These are phyloP conservation scores for Acrocalymma vagum DNA, from an alignment of 2,329 filamentous ascomycete species.

Conservation along the genomic window DNA sequence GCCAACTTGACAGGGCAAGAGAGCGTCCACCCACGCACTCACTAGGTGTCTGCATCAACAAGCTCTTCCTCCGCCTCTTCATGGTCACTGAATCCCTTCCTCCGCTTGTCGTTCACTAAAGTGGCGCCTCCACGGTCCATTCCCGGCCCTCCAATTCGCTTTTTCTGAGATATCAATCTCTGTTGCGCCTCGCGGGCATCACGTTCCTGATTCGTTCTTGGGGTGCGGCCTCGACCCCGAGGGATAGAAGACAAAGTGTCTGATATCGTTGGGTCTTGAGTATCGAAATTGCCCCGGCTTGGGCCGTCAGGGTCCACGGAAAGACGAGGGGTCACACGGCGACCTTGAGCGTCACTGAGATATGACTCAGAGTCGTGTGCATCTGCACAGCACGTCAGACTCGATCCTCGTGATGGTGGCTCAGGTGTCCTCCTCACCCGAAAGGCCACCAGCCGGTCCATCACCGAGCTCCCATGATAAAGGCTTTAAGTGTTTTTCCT, in stretches of 20 bases:
- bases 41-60: constrained; percentile 38
- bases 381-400: constrained; percentile 38
- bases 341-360: constrained; percentile 57
- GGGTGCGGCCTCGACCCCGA: constrained; percentile 41
- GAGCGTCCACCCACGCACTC: too few species aligned
- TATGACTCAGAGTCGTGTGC: constrained; percentile 55
- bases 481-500: constrained; percentile 60
- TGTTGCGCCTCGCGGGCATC: constrained; percentile 56
- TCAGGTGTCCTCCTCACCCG: constrained; percentile 59
- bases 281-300: constrained; percentile 6
- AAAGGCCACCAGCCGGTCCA: constrained; percentile 62
- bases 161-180: constrained; percentile 59
- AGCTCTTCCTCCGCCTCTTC: constrained; percentile 59
- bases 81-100: constrained; percentile 59
- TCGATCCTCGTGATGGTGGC: constrained; percentile 9
- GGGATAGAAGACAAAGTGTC: constrained; percentile 47
- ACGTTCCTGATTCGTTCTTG: constrained; percentile 46
- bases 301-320: constrained; percentile 26
- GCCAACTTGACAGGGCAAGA: too few species aligned
- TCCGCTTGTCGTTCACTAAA: constrained; percentile 61
- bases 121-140: constrained; percentile 63
- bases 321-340: constrained; percentile 57
- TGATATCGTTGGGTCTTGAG: constrained; percentile 11
- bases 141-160: constrained; percentile 58
- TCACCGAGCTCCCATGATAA: constrained; percentile 68